Conservation (phyloP, 176 grass and related monocot genomes). For the Eragrostis curvula region DNA sequence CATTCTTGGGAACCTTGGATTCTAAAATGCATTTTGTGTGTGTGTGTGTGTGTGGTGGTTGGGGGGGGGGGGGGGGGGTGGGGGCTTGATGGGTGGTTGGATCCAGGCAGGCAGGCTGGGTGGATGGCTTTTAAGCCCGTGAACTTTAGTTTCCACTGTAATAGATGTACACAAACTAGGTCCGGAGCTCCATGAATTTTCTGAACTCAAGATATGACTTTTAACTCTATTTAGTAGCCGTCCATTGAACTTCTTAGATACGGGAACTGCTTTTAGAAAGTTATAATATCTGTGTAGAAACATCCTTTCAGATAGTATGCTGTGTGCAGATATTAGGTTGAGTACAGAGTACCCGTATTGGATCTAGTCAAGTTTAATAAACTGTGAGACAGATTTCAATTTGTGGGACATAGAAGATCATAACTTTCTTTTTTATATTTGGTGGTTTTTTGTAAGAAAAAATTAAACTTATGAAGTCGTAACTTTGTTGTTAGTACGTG, state of each 20-base stretch:
- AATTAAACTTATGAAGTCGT: conserved; percentile 11
- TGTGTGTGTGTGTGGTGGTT: too few relatives aligned
- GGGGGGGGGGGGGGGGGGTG: too few relatives aligned
- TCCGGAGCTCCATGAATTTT: background rate
- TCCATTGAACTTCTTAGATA: too few relatives aligned
- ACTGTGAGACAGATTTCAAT: background rate
- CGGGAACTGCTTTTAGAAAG: too few relatives aligned
- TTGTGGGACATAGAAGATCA: conserved; percentile 12
- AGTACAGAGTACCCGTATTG: conserved; percentile 12
- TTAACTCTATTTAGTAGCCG: too few relatives aligned
- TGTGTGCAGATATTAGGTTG: background rate
- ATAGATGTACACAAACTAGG: conserved; percentile 5
- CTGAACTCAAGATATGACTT: too few relatives aligned
- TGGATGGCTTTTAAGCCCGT: background rate
- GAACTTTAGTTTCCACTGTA: background rate
- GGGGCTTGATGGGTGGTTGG: too few relatives aligned
- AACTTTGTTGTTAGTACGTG: conserved; percentile 23
- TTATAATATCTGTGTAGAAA: too few relatives aligned
- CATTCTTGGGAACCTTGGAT: conserved; percentile 10
- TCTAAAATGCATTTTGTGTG: background rate
- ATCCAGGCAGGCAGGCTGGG: background rate
- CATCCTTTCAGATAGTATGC: too few relatives aligned
- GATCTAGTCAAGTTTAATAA: conserved; percentile 13
- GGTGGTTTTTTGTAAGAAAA: background rate
- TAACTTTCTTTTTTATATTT: conserved; percentile 1